Evolutionary conservation across 2,329 filamentous ascomycete genomes (phyloP).

Genomic region (Dothidotthia symphoricarpi): DNA sequence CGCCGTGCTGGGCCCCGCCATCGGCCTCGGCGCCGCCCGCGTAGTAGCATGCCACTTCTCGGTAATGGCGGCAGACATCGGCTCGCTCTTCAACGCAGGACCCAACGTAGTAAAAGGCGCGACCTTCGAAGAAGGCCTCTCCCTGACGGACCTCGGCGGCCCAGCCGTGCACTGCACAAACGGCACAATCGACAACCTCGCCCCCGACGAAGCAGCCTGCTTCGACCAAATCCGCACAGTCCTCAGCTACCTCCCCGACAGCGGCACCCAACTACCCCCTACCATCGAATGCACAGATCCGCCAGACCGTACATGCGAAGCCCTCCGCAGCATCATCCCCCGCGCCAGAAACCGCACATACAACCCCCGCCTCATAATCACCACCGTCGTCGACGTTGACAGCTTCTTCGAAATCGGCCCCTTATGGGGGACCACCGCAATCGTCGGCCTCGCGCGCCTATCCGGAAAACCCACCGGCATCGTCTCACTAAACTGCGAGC

Average conservation of each 20-base stretch:
- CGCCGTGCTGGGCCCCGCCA: constrained; percentile 62
- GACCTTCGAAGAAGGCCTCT: constrained; percentile 63
- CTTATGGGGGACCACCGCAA: constrained; percentile 62
- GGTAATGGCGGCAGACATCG: constrained; percentile 64
- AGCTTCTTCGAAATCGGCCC: constrained; percentile 65
- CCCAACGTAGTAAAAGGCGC: constrained; percentile 62
- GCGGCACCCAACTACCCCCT: constrained; percentile 56
- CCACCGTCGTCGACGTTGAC: constrained; percentile 54
- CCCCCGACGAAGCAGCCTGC: constrained; percentile 59
- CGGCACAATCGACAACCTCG: constrained; percentile 65
- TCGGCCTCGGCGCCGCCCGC: constrained; percentile 61
- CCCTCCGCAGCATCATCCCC: constrained; percentile 57
- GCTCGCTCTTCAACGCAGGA: constrained; percentile 62
- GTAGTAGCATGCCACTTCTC: constrained; percentile 64
- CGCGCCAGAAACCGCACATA: constrained; percentile 60
- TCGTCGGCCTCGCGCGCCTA: constrained; percentile 60
- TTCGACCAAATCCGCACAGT: constrained; percentile 61
- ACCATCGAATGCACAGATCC: constrained; percentile 50
- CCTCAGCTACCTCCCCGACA: constrained; percentile 58
- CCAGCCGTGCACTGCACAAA: constrained; percentile 63
- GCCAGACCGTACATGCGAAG: constrained; percentile 49
- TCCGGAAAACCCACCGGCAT: constrained; percentile 59
- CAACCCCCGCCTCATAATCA: constrained; percentile 58
- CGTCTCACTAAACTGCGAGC: constrained; percentile 60
- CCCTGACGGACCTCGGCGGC: constrained; percentile 59